Base-by-base conservation (phyloP, 2,329 filamentous ascomycete species). In the Venturia oleaginea region DNA sequence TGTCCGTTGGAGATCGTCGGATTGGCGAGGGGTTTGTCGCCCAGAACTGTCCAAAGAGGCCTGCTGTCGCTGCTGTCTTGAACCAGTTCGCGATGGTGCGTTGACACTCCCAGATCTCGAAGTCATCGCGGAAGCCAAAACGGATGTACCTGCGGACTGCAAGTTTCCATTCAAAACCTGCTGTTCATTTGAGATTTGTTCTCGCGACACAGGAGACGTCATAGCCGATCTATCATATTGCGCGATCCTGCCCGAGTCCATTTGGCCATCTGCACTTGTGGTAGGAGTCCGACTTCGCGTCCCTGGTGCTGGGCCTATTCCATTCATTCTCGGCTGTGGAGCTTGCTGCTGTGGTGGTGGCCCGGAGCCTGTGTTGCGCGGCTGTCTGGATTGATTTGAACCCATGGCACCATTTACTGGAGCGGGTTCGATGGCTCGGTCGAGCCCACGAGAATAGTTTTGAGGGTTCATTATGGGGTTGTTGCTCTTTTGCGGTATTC, bases 341-440 rank as follows among this genome's bases (percentile, higher is more conserved):
- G 83, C 81, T 74, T 87, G 86, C 55, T 85, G 84, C 63, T 84
- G 81, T 30, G 86, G 86, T 61, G 86, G 86, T 46, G 86, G 86
- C 15, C 86, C 86, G 54, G 81, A 79, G 4, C 86, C 82, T 84
- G 63, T 82, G 79, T 71, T 82, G 77, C 55, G 84, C 84, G 43
- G 82, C 83, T 66, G 83, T 80, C 46, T 86, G 86, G 66, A 87
- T 59, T 57, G 46, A 34, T 10, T 37, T 11, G 48, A n/a, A 27
- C 62, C 62, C 43, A 55, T 57, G 11, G 34, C n/a, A n/a, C 60
- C 40, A 51, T 62, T 62, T 15, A 8, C 42, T 57, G 43, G 48
- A 40, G 46, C 30, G 27, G 34, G 37, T 55, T 61, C 55, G 15
- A 40, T 30, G 6, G 43, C 51, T 61, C 55, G 54, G 15, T 42